These are phyloP conservation scores for Melampsora larici-populina DNA, from an alignment of 1,284 basidiomycete genomes.

Conservation along the genomic window DNA sequence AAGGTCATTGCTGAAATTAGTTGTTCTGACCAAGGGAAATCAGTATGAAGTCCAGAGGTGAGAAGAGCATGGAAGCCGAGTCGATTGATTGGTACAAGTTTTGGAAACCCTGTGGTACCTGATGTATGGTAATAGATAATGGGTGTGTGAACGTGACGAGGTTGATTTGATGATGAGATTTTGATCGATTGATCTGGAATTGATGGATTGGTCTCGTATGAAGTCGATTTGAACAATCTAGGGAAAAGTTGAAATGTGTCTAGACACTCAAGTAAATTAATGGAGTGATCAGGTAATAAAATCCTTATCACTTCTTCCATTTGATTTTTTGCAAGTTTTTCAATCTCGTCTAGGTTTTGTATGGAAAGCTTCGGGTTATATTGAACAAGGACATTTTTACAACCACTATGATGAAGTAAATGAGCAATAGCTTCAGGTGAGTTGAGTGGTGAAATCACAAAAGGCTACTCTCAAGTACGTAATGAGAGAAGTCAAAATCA, in stretches of 20 bases:
- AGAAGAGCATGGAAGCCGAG: not conserved
- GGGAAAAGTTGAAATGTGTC: not conserved
- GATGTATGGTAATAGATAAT: not conserved
- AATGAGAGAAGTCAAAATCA: no score
- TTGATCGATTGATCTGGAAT: no score
- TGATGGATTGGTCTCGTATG: not conserved
- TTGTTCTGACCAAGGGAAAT: not conserved
- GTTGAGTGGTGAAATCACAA: not conserved
- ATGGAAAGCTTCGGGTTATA: not conserved
- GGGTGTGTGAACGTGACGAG: not conserved
- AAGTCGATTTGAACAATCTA: not conserved
- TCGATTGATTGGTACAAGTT: not conserved
- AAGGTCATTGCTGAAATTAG: not conserved
- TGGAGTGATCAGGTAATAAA: not conserved
- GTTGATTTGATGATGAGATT: not conserved
- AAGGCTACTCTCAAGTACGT: no score
- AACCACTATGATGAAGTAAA: not conserved
- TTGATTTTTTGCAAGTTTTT: not conserved
- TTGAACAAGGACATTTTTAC: not conserved
- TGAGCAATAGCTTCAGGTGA: conserved; percentile 1
- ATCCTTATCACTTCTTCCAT: not conserved
- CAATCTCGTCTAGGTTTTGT: not conserved
- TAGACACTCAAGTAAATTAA: not conserved
- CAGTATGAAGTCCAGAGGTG: not conserved
- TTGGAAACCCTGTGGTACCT: not conserved